Evolutionary conservation across 2,329 filamentous ascomycete species (phyloP).

Genomic region (Talaromyces sp.): DNA sequence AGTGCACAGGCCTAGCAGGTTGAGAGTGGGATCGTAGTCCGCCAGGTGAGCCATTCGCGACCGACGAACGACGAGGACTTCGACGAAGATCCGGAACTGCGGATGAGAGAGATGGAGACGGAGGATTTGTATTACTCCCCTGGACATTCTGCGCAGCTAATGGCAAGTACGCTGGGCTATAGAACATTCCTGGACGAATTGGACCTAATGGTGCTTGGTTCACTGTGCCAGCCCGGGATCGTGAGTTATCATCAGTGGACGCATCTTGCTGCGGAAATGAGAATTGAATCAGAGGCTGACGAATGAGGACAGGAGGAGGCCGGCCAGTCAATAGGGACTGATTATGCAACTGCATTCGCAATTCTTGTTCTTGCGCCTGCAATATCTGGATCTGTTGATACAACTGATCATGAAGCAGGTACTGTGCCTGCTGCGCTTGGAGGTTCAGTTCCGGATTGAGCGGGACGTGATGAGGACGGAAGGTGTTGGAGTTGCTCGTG

Average conservation of each 20-base stretch:
- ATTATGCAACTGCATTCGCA: slow-evolving; percentile 43
- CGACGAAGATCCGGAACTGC: slow-evolving; percentile 40
- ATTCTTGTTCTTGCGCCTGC: slow-evolving; percentile 46
- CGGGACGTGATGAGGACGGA: slow-evolving; percentile 31
- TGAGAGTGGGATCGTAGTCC: slow-evolving; percentile 46
- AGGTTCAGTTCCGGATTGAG: slow-evolving; percentile 34
- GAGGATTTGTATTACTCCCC: slow-evolving; percentile 40
- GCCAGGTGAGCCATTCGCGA: slow-evolving; percentile 36
- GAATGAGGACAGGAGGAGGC: slow-evolving; percentile 34
- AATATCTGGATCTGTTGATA: slow-evolving; percentile 47
- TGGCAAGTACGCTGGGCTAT: slow-evolving; percentile 30
- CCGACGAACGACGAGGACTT: slow-evolving; percentile 40
- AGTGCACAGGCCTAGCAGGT: slow-evolving; percentile 40
- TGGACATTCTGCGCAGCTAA: slow-evolving; percentile 30
- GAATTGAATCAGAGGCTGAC: slow-evolving; percentile 38
- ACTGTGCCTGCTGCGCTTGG: slow-evolving; percentile 43
- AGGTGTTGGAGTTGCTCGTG: slow-evolving; percentile 21
- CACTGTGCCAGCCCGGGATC: slow-evolving; percentile 32
- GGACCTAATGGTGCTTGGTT: slow-evolving; percentile 29
- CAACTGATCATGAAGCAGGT: slow-evolving; percentile 43
- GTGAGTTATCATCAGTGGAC: slow-evolving; percentile 29
- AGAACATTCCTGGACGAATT: slow-evolving; percentile 30
- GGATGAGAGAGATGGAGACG: slow-evolving; percentile 38
- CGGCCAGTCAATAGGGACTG: slow-evolving; percentile 38
- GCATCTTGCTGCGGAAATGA: slow-evolving; percentile 31